Evolutionary conservation across 1,284 basidiomycete species (phyloP), one percentile per base, ranked within the genome.

Genomic region (Tausonia pullulans): DNA sequence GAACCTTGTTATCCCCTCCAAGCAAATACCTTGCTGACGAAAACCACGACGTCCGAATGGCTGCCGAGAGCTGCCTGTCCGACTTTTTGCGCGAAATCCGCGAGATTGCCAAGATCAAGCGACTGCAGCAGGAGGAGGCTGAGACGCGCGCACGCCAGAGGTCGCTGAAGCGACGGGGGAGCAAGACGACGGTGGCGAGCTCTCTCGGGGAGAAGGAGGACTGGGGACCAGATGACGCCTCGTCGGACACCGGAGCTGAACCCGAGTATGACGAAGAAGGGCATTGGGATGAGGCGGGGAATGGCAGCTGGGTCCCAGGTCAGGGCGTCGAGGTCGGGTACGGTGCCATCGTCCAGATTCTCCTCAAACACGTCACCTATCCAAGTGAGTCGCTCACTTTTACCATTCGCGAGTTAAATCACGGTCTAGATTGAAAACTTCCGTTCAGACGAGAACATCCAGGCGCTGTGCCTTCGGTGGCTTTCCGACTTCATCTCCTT

Each of bases 11-110:
- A 5, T 60, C 16, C 11, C 40, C 52, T 5, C 14, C 1, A 72
- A 94, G 90, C 69, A 92, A 90, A 77, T 98, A 98, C 74, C 85
- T 98, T 11, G 90, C 90, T 9, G 96, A 99, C 75, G 91, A 90
- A 1, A 95, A 87, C 10, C 87, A 90, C 70, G 95, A 99, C 71
- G 94, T 99, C 13, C 84, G 90, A 14, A 84, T 91, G 5, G 90
- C 92, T 4, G 94, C 95, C 5, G 90, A 96, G 74, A 89, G 88
- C 67, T 81, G 96, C 1, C 81, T 98, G 3, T 86, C 86, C n/a
- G 90, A 95, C 69, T 95, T 98, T 72, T 79, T 98, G 62, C 84
- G 87, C 46, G 96, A 99, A 76, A 92, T 95, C 70, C 84, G 84
- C n/a, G 86, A 90, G 62, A 86, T 95, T 40, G 89, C 88, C 1